Base-by-base conservation (phyloP, 352 stramenopile genomes). In the Phytophthora meadii region DNA sequence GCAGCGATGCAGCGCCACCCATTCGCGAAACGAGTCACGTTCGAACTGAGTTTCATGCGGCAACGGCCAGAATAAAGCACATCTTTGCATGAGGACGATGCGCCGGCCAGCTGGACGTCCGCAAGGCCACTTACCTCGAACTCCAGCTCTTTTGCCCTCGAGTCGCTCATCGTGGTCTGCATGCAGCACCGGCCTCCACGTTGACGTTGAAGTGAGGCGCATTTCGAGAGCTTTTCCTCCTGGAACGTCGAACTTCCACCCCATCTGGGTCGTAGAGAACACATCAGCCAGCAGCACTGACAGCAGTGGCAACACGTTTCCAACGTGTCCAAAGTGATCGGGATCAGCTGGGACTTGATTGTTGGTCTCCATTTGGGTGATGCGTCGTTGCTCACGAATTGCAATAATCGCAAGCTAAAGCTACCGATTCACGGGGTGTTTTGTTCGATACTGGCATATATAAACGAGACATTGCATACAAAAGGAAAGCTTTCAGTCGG, bases 331-430 rank as follows among this genome's bases (percentile, higher is more conserved):
- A 12, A 50, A 44, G 9, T 51, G 34, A 36, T 54, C 24, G 17
- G n/a, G 11, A 47, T 45, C 34, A 56, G 50, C 36, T 47, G 34
- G 36, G 22, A 34, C 61, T 69, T 64, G 61, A 69, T 64, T 69
- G 53, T 58, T 19, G 51, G 15, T 14, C 41, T 24, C n/a, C 58
- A 30, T 40, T 51, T 51, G 12, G 58, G 49, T 24, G 59, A 68
- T 68, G 59, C 9, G 34, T 50, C 22, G 61, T 64, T 69, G 46
- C 61, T 69, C 61, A 64, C 28, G 32, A 50, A 63, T 63, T 63
- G 45, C 34, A 50, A 15, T 63, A 65, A 57, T 65, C 56, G 46
- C 5, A 50, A 9, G 39, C 44, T 56, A 30, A 2, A 24, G 36
- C 34, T 3, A 50, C 52, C 39, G 39, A 32, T 2, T 3, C 15